Base-by-base conservation (phyloP, 129 eudicot species). In the Rutidosis leptorrhynchoides region DNA sequence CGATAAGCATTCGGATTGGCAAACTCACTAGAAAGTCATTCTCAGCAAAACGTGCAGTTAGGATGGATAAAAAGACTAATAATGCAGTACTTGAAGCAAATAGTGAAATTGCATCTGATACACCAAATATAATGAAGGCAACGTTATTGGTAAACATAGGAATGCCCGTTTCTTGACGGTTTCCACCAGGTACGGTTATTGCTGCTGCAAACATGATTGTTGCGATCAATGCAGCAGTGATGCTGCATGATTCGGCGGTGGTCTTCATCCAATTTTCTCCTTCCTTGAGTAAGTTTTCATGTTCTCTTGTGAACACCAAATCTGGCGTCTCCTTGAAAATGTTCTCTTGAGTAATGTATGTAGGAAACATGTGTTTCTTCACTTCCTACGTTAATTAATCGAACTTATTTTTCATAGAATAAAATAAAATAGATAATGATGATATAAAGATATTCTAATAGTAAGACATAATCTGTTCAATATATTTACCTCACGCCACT, bases 91-190 rank as follows among this genome's bases (percentile, higher is more conserved):
- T 63, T 11, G 81, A 77, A 29, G 75, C 23, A 42, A 74, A 79
- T 45, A 79, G 64, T 43, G 79, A 73, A n/a, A 79, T 62, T 20
- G 79, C 83, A 54, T 78, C 79, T 12, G 79, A 53, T 62, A 73
- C 8, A 2, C 57, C 79, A 29, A 79, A 79, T 4, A 79, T 28
- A 8, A 49, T 9, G 52, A 79, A 79, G 7, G 75, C 70, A 1
- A 5, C 4, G 9, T 28, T 15, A 0, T 43, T 3, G 20, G 0
- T n/a, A 17, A 67, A 67, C 21, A 79, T 6, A 3, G 83, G 83
- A 10, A 11, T 35, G 12, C 77, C 65, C 0, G 12, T 63, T 7
- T 63, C 32, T 26, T 73, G 46, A 73, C 40, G 12, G 17, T 17
- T 73, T 37, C 77, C 77, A 24, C 77, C 77, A 0, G 77, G 77